phyloP scores from a whole-genome alignment of 306 rosid species.

The Vigna hirtella region DNA sequence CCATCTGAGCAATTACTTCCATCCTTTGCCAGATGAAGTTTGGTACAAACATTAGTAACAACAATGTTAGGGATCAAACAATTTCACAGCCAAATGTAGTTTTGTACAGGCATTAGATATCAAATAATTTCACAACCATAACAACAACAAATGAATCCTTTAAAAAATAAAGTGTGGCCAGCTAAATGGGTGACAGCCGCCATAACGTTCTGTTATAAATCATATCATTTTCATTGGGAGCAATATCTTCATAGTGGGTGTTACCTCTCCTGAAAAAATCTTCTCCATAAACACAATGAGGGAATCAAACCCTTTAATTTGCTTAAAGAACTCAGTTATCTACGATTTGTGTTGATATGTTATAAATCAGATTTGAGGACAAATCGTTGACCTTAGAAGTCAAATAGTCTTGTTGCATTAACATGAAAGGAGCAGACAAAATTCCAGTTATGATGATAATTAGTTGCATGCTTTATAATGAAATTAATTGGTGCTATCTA shows the following conservation, averaged over 20 bases:
- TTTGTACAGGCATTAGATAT: not conserved
- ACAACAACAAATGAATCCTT: not conserved
- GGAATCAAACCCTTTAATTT: too few relatives aligned
- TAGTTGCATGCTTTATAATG: not conserved
- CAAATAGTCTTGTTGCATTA: not conserved
- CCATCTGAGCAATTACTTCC: slow-evolving; percentile 37
- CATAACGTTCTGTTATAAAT: not conserved
- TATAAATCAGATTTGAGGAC: not conserved
- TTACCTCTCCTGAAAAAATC: too few relatives aligned
- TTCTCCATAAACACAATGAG: too few relatives aligned
- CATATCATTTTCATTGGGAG: too few relatives aligned
- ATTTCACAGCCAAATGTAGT: not conserved
- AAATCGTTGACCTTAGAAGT: not conserved
- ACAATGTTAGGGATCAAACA: not conserved
- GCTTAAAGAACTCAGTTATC: too few relatives aligned
- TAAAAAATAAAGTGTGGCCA: not conserved
- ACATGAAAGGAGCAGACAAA: not conserved
- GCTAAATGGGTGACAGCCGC: not conserved
- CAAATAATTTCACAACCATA: not conserved
- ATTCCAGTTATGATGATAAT: not conserved
- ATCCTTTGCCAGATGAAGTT: slow-evolving; percentile 27
- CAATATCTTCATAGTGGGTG: too few relatives aligned
- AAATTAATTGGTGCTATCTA: not conserved
- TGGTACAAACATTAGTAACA: not conserved
- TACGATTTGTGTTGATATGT: too few relatives aligned